phyloP scores from a whole-genome alignment of 2,329 filamentous ascomycete genomes.

The Ceratocystis huliohia region DNA sequence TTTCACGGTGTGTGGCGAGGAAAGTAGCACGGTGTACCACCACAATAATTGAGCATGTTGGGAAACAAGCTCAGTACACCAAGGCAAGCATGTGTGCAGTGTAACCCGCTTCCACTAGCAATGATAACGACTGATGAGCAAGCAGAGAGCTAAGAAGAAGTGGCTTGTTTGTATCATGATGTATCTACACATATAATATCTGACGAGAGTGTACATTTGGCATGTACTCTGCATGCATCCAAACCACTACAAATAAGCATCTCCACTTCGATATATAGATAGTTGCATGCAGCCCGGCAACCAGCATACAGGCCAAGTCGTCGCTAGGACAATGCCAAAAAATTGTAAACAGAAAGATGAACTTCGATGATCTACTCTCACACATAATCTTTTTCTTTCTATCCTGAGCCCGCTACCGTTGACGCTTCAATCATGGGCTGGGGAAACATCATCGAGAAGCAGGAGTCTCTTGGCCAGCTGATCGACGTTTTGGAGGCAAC shows the following conservation, averaged over 20 bases:
- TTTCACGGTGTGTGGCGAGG: neutral
- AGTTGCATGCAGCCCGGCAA: slow-evolving; percentile 2
- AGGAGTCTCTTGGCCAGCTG: slow-evolving; percentile 1
- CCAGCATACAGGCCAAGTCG: neutral
- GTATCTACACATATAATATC: neutral
- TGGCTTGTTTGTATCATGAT: neutral
- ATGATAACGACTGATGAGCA: neutral
- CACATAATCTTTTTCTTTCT: neutral
- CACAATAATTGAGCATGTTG: neutral
- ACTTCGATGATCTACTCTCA: neutral
- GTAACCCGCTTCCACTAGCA: neutral
- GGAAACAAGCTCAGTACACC: neutral
- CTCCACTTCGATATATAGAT: neutral
- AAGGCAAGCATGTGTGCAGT: neutral
- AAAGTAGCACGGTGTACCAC: neutral
- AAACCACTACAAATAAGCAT: neutral
- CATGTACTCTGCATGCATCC: neutral
- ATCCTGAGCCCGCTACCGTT: neutral
- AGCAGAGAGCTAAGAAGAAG: neutral
- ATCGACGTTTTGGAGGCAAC: neutral
- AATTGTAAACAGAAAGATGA: neutral
- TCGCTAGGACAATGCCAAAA: neutral
- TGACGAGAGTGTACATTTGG: neutral
- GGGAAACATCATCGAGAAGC: neutral
- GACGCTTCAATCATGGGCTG: neutral